Base-by-base conservation (phyloP, 2,329 filamentous ascomycete genomes). In the Alternaria sp. region DNA sequence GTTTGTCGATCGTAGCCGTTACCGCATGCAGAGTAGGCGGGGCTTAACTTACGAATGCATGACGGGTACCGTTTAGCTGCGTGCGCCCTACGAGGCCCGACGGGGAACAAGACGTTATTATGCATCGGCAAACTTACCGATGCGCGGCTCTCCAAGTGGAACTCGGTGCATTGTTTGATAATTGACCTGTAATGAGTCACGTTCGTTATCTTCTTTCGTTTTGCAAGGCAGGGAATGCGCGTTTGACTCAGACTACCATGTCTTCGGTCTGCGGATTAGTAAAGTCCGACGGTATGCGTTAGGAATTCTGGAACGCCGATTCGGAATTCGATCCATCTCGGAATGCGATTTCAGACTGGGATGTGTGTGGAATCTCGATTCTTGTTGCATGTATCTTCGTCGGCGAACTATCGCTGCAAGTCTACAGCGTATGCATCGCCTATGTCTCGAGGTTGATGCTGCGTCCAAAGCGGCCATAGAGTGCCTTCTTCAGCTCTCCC, bases 391-490 rank as follows among this genome's bases (percentile, higher is more conserved):
- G 12, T 15, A 11, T 46, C 20, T n/a, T 11, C 37, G 15, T 59
- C 14, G 57, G 26, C 9, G 26, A 25, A 43, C 30, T 14, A 12
- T 50, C 12, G 25, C 41, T 46, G 43, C 18, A 47, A 23, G 15
- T 28, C 15, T 15, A 28, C 11, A 7, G 9, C 15, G 8, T 23
- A 18, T 28, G 14, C 28, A 21, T 21, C 11, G 8, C 30, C 50
- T 67, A 96, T 71, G 92, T 93, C 82, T 99, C 96, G 69, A 98
- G 86, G 82, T 99, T 99, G 85, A 99, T 99, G 80, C 94, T 97
- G 80, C 92, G 89, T 60, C 96, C 96, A 82, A 99, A 99, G 66
- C 96, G 89, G 33, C 94, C 94, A 82, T 99, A 99, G 65, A 99
- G 84, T 66, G 92, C 89, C 63, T 97, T 92, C 85, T 99, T 99